These are phyloP conservation scores for Thalia dealbata DNA, from an alignment of 176 grass and related monocot species.

Conservation along the genomic window DNA sequence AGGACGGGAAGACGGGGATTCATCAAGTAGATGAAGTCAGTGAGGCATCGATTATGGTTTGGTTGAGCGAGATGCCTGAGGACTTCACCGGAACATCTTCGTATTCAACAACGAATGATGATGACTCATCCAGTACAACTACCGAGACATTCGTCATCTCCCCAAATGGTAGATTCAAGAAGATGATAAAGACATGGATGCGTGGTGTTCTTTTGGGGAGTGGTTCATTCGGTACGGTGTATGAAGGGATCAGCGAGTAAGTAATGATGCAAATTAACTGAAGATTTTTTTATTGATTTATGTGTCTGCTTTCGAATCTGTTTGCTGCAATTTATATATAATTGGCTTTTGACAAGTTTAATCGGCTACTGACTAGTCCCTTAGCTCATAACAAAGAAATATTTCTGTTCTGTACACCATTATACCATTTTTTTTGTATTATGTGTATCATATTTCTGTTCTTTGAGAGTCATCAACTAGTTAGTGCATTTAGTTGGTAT, in stretches of 20 bases:
- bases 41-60: slow-evolving; percentile 31
- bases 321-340: not conserved
- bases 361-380: not conserved
- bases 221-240: slow-evolving; percentile 80
- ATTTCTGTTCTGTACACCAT: too few relatives aligned
- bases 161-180: slow-evolving; percentile 72
- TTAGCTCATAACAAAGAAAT: not conserved
- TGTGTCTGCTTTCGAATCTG: not conserved
- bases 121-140: slow-evolving; percentile 73
- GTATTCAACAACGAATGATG: slow-evolving; percentile 72
- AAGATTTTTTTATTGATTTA: not conserved
- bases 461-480: not conserved
- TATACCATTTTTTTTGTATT: not conserved
- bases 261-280: slow-evolving; percentile 22
- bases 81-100: slow-evolving; percentile 72
- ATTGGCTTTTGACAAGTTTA: not conserved
- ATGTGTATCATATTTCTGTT: not conserved
- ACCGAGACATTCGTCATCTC: slow-evolving; percentile 79
- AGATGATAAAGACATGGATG: slow-evolving; percentile 71
- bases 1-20: slow-evolving; percentile 28
- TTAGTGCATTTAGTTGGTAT: not conserved
- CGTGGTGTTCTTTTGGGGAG: slow-evolving; percentile 63
- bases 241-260: slow-evolving; percentile 99
- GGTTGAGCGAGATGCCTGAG: slow-evolving; percentile 67
- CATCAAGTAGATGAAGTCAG: slow-evolving; percentile 24